These are phyloP conservation scores for Pseudoperonospora humuli DNA, from an alignment of 352 stramenopile species.

Conservation along the genomic window DNA sequence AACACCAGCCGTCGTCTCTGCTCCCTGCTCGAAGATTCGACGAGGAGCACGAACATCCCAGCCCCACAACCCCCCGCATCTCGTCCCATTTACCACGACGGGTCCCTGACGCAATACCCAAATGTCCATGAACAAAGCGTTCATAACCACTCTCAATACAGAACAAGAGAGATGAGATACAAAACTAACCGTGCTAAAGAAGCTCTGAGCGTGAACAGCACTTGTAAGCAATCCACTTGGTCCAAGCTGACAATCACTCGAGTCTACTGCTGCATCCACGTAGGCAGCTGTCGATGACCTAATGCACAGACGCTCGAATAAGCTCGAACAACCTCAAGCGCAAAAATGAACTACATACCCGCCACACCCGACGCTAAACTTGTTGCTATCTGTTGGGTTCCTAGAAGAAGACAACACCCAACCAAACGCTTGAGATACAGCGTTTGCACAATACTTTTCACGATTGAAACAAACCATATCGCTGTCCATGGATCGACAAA, in stretches of 20 bases:
- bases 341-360: constrained; percentile 8
- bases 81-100: constrained; percentile 44
- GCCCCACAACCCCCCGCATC: constrained; percentile 35
- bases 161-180: not conserved
- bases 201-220: constrained; percentile 40
- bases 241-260: constrained; percentile 3
- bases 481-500: constrained; percentile 27
- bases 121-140: not conserved
- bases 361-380: constrained; percentile 26
- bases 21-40: constrained; percentile 21
- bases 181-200: constrained; percentile 25
- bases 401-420: constrained; percentile 6
- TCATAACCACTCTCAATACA: not conserved
- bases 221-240: constrained; percentile 25
- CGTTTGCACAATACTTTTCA: not conserved
- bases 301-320: not conserved
- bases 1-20: not conserved
- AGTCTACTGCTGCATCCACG: constrained; percentile 10
- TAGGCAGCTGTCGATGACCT: constrained; percentile 18
- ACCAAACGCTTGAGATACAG: not conserved
- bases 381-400: constrained; percentile 15
- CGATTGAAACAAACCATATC: constrained; percentile 18
- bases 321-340: not conserved
- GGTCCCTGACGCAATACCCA: constrained; percentile 18
- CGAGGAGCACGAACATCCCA: constrained; percentile 37